These are phyloP conservation scores for Pseudogymnoascus sp. DNA, from an alignment of 2,329 filamentous ascomycete genomes.

Conservation along the genomic window DNA sequence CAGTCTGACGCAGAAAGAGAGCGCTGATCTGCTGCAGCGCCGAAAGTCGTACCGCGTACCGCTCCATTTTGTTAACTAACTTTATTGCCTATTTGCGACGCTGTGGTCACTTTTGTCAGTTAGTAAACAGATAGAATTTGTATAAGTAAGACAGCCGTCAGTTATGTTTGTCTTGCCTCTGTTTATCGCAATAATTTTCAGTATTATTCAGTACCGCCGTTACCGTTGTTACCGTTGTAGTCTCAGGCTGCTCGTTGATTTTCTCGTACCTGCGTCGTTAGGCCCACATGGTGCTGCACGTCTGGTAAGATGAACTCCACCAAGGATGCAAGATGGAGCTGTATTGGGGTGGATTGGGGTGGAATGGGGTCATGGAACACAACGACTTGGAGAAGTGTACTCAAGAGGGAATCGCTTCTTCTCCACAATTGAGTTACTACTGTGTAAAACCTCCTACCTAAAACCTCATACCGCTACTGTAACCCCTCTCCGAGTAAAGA, in stretches of 20 bases:
- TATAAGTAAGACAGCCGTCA: background rate
- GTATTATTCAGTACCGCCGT: background rate
- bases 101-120: background rate
- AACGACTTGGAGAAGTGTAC: background rate
- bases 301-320: conserved; percentile 8
- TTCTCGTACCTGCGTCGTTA: conserved; percentile 3
- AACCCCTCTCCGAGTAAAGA: conserved; percentile 5
- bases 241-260: background rate
- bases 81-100: background rate
- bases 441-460: conserved; percentile 2
- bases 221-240: background rate
- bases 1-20: background rate
- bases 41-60: background rate
- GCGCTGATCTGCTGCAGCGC: background rate
- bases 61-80: background rate
- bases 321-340: conserved; percentile 2
- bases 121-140: background rate
- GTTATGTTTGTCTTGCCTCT: background rate
- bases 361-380: conserved; percentile 4
- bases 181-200: background rate
- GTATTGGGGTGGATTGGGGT: background rate
- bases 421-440: conserved; percentile 4
- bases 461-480: background rate
- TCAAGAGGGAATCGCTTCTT: conserved; percentile 3
- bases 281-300: conserved; percentile 7